Evolutionary conservation across 2,329 filamentous ascomycete species (phyloP), one percentile per base, ranked within the genome.

Genomic region (Seiridium cupressi): DNA sequence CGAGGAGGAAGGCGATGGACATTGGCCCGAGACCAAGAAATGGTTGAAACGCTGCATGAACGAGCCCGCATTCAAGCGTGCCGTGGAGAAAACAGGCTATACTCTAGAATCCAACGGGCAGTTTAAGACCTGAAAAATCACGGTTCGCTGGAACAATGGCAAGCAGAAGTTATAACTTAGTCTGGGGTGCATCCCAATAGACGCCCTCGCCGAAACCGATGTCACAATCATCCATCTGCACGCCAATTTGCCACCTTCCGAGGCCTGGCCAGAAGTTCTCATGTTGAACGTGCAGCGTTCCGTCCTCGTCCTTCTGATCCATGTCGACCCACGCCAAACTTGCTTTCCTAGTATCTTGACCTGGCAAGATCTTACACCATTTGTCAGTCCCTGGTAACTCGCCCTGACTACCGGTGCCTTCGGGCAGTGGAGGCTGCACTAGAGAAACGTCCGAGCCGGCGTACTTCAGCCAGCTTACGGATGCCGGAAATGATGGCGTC

Each of bases 391-490:
- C 78, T 1, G 75, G 72, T 1, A 83, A 68, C 66, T 83, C 81
- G 38, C 68, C 73, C 49, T 74, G 71, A 46, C 68, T 72, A 3
- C 72, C 74, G 3, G 66, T 49, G 3, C 78, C 79, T 2, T 68
- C 64, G 0, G 81, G 81, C 0, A 84, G 66, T 0, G 82, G 82
- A 3, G 82, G 82, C 48, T 81, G 77, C n/a, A 80, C 78, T 8
- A 84, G 68, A 0, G 70, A 73, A 1, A 74, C 65, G 60, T 80
- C 72, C 38, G 83, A 59, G 18, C 81, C 79, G 26, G 82, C 48
- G 59, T 74, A 75, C 13, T 71, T 70, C 26, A 76, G 60, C 68
- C 75, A 72, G 1, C 63, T 64, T 3, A 76, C 74, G 4, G 76
- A 75, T 18, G 81, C 69, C 0, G 80, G 79, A 61, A 84, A 81